Base-by-base conservation (phyloP, 306 rosid genomes). In the Fragaria ananassa region DNA sequence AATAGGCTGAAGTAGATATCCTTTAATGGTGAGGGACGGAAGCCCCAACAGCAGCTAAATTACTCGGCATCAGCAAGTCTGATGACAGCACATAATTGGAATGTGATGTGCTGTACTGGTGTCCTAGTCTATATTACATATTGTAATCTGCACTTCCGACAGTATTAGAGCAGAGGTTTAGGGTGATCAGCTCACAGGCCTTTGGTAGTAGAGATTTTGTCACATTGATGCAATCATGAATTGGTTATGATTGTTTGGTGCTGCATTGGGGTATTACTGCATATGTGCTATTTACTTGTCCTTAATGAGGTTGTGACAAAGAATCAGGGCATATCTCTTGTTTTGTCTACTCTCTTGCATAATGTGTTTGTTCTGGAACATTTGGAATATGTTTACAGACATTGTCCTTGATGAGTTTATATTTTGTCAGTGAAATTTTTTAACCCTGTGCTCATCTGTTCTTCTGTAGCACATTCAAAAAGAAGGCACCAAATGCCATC, bases 401-500 rank as follows among this genome's bases (percentile, higher is more conserved):
- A 47, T 50, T 74, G 25, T 44, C 37, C 62, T 42, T 4, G 0
- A 8, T 10, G 7, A 71, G 51, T 61, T 31, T 6, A 14, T 35
- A 8, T 39, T 49, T 15, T 18, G 2, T n/a, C 17, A 10, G 3
- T 11, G 3, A 46, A 8, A 17, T 0, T 1, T 12, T 5, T 15
- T 21, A 18, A 4, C 51, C 39, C 1, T 19, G 23, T 62, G 41
- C 2, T 72, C 13, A 2, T 10, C 23, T 35, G 21, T 27, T 51
- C 10, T 10, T 44, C 9, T 74, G 54, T 37, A 81, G 88, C 64
- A 84, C 88, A 56, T 84, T 81, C 61, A 81, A 81, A 45, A 84
- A 84, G 85, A 84, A 84, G 76, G 88, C 83, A 3, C 85, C 88
- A 0, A 84, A 84, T 39, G 88, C 81, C 65, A 78, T 84, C 25